Percentiles rank a stretch among this genome's conserved stretches.
Conservation (phyloP, 345 rosid genomes). For the Aurinia saxatilis region DNA sequence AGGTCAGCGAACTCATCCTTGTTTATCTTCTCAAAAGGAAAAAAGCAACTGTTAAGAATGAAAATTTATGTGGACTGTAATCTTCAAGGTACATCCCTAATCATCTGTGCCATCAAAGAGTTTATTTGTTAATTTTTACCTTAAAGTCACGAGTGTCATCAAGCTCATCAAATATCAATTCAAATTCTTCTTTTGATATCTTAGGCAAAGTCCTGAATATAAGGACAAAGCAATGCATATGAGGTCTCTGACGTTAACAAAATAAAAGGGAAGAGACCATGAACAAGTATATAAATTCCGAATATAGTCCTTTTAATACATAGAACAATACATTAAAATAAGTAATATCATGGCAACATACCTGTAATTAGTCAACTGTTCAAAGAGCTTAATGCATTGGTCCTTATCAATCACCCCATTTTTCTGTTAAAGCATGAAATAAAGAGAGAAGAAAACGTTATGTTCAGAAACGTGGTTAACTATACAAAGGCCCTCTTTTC, state of each 20-base stretch:
- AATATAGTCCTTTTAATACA: neutral
- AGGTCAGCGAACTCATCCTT: slow-evolving; percentile 85
- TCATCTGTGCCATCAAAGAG: slow-evolving; percentile 4
- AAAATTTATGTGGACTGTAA: slow-evolving; percentile 1
- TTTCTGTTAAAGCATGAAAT: slow-evolving; percentile 37
- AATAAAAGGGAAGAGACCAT: neutral
- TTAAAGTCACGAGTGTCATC: slow-evolving; percentile 90
- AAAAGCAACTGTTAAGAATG: neutral
- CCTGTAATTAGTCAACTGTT: slow-evolving; percentile 86
- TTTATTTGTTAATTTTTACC: slow-evolving; percentile 35
- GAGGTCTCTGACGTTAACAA: neutral
- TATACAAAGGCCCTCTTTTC: neutral
- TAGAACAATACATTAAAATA: neutral
- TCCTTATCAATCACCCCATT: slow-evolving; percentile 55
- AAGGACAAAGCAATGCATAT: slow-evolving; percentile 7
- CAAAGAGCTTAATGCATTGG: slow-evolving; percentile 73
- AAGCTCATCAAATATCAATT: slow-evolving; percentile 76
- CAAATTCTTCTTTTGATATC: slow-evolving; percentile 77
- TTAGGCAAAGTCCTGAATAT: slow-evolving; percentile 73
- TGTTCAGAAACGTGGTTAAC: slow-evolving; percentile 6
- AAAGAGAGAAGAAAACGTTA: neutral
- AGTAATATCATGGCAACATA: slow-evolving; percentile 18
- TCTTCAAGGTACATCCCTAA: neutral
- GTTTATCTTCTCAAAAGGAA: slow-evolving; percentile 52
- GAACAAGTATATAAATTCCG: neutral